Percentiles rank a stretch among this genome's conserved stretches.
These are phyloP conservation scores for Taphrina pruni DNA, from an alignment of 1,139 yeast species.

Conservation along the genomic window DNA sequence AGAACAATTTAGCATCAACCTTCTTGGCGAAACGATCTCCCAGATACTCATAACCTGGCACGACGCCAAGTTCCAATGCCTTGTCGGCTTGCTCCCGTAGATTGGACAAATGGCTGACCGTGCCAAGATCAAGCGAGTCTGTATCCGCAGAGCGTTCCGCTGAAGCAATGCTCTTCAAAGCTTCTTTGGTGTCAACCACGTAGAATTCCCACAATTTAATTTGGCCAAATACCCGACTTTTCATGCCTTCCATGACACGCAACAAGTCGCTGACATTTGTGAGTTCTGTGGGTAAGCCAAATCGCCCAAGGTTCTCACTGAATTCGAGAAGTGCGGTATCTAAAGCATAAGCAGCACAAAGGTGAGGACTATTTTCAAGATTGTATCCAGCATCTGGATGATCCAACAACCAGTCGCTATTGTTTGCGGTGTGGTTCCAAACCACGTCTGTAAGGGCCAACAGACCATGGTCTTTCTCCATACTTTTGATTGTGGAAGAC, in stretches of 20 bases:
- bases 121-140: conserved; percentile 3
- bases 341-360: conserved; percentile 79
- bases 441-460: conserved; percentile 89
- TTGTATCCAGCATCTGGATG: conserved; percentile 94
- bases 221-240: conserved; percentile 67
- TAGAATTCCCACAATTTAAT: conserved; percentile 87
- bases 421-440: conserved; percentile 91
- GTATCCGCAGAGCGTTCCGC: not conserved
- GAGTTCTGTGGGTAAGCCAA: conserved; percentile 67
- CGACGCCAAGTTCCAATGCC: conserved; percentile 26
- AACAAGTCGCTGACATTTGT: conserved; percentile 61
- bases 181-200: conserved; percentile 63
- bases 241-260: conserved; percentile 67
- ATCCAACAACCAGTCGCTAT: conserved; percentile 80
- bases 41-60: conserved; percentile 50
- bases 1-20: conserved; percentile 60
- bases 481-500: conserved; percentile 55
- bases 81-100: conserved; percentile 38
- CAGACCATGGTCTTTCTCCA: conserved; percentile 65
- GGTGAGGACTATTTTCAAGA: conserved; percentile 84
- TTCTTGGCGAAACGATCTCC: conserved; percentile 62
- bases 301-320: conserved; percentile 60
- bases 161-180: conserved; percentile 43
- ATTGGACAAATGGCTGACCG: conserved; percentile 10
- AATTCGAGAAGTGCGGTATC: conserved; percentile 72